Evolutionary conservation across 352 stramenopile genomes (phyloP), one percentile per base, ranked within the genome.

Genomic region (Pythium utonaiense): DNA sequence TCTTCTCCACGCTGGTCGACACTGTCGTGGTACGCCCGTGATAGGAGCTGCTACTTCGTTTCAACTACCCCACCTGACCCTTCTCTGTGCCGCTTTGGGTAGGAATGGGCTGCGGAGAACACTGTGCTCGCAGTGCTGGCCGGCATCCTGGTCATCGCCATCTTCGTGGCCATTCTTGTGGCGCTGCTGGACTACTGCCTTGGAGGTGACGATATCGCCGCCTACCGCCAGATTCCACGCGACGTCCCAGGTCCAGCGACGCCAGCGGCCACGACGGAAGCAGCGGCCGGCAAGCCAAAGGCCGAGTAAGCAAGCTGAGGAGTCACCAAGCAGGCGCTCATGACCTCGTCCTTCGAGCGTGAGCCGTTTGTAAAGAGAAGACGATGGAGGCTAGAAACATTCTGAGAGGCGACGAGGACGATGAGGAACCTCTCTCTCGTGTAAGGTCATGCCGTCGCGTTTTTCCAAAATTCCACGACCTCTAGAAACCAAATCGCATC

Each of bases 161-260:
- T 77, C 53, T 74, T 77, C 25, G 70, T 77, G 14, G 70, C 70
- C 0, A 61, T 77, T 14, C 53, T 77, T 13, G 70, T 77, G 21
- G 70, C 70, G 22, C 59, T 77, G 5, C 45, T 77, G 19, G 70
- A 77, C 60, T 74, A 71, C 28, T 77, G 70, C 42, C 66, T 77
- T 22, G 64, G 70, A 21, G 70, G 51, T 22, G 70, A 77, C 57
- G 66, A 77, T 38, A 67, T 88, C 24, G 59, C 70, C 22, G 69
- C 75, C 57, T 86, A 87, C 66, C 73, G 70, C 51, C 76, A 86
- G 53, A 55, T 73, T 28, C 62, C 77, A 51, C 60, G 60, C 34
- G n/a, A 67, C 10, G 51, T 66, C n/a, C 60, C 60, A 25, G 61
- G 27, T 3, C 54, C 53, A 5, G 47, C 40, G 40, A 47, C 60